Base-by-base conservation (phyloP, 2,329 filamentous ascomycete species). In the Cordyceps cateniannulata region DNA sequence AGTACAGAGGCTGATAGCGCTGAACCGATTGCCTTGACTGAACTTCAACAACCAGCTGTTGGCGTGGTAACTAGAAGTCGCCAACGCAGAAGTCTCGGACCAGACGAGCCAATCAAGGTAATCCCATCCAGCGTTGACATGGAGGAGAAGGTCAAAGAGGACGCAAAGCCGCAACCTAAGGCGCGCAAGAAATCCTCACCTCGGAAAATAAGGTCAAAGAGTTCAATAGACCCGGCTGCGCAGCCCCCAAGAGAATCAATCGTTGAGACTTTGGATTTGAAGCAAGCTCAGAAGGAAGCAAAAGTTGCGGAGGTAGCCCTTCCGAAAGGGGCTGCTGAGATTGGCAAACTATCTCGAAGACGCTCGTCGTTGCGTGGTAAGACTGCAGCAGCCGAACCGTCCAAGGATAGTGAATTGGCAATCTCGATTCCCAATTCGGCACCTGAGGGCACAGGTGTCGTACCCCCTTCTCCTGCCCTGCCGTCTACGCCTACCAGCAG, bases 31-130 rank as follows among this genome's bases (percentile, higher is more conserved):
- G 35, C 54, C 10, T 27, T 54, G 51, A 27, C 45, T 3, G 61
- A 59, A 20, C 24, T 50, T 22, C 42, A 53, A 22, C 55, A 50
- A 42, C 55, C 61, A 14, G 44, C 48, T 14, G 38, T 16, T 24
- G 57, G 57, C 24, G 47, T 59, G 51, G 48, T 62, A 16, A 62
- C 61, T 47, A 56, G 61, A 51, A 62, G 61, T 53, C 57, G 56
- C 44, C 56, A 51, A 12, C 61, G 52, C 22, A 47, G 38, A 22
- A 60, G 51, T 32, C 24, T 29, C 7, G 18, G 25, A 40, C 32
- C 38, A 7, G 57, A 60, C 35, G 45, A 60, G 4, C n/a, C 51
- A 8, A 20, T 40, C 14, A 35, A 60, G 20, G 57, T 62, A 8
- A 62, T 62, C 20, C 57, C 61, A 32, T 62, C 61, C 1, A 62